Conservation (phyloP, 805 yeast species). For the Myxozyma mucilagina region DNA sequence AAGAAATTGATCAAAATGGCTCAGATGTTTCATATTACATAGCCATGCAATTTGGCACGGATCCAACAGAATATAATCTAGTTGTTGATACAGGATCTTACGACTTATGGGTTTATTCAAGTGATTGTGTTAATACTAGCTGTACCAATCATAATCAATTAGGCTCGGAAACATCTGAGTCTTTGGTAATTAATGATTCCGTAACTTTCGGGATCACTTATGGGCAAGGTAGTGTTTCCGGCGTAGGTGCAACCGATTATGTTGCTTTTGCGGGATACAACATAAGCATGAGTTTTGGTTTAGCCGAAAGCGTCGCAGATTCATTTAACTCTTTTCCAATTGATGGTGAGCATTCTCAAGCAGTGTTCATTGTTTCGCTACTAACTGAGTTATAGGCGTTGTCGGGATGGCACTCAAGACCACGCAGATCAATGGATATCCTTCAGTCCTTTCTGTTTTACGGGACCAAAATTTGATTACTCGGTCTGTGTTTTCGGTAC, state of each 20-base stretch:
- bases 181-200: conserved; percentile 22
- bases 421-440: conserved; percentile 40
- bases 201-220: conserved; percentile 52
- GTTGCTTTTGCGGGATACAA: conserved; percentile 44
- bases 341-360: conserved; percentile 42
- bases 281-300: conserved; percentile 49
- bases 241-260: conserved; percentile 48
- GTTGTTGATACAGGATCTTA: conserved; percentile 68
- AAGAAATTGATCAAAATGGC: conserved; percentile 33
- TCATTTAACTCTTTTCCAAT: conserved; percentile 54
- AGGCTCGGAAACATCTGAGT: conserved; percentile 23
- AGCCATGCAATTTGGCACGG: conserved; percentile 34
- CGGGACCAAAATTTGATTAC: conserved; percentile 33
- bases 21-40: conserved; percentile 38
- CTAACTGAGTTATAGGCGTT: conserved; percentile 42
- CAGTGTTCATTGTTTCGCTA: neutral
- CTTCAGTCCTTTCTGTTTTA: conserved; percentile 35
- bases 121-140: conserved; percentile 49
- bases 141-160: conserved; percentile 43
- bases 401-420: conserved; percentile 57
- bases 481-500: conserved; percentile 47
- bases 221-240: conserved; percentile 56
- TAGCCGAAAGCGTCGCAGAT: conserved; percentile 54
- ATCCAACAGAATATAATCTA: conserved; percentile 46
- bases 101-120: conserved; percentile 62